These are phyloP conservation scores for Lentinula sp. DNA, from an alignment of 768 basidiomycete genomes.

Conservation along the genomic window DNA sequence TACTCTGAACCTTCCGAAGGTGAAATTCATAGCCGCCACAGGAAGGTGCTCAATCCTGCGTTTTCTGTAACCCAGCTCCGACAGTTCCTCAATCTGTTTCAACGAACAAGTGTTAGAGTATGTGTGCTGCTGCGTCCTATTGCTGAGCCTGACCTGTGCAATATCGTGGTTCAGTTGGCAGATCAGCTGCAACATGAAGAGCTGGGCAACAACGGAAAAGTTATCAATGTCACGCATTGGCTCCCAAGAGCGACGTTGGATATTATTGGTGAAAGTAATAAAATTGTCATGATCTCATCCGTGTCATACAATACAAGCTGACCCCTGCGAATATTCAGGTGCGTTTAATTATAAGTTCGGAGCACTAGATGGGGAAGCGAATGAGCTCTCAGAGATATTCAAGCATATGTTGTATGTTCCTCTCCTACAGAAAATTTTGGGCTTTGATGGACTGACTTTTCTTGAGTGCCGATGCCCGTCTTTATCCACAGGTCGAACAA, in stretches of 20 bases:
- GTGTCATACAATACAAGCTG: not conserved
- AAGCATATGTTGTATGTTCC: slow-evolving; percentile 12
- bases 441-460: not conserved
- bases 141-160: not conserved
- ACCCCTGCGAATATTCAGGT: slow-evolving; percentile 2
- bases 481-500: not conserved
- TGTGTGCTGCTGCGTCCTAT: not conserved
- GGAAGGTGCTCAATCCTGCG: slow-evolving; percentile 22
- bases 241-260: slow-evolving; percentile 19
- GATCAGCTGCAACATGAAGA: slow-evolving; percentile 16
- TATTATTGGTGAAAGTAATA: slow-evolving; percentile 20
- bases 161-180: slow-evolving; percentile 12
- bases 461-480: not conserved
- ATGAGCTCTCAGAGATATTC: slow-evolving; percentile 13
- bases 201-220: slow-evolving; percentile 7
- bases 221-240: slow-evolving; percentile 15
- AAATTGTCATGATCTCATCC: not conserved
- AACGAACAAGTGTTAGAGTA: slow-evolving; percentile 12
- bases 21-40: slow-evolving; percentile 19
- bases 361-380: slow-evolving; percentile 10
- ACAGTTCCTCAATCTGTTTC: slow-evolving; percentile 20
- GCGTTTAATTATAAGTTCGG: slow-evolving; percentile 19
- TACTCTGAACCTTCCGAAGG: slow-evolving; percentile 6
- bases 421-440: slow-evolving; percentile 1
- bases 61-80: slow-evolving; percentile 21